Evolutionary conservation across 2,329 filamentous ascomycete genomes (phyloP), one percentile per base, ranked within the genome.

Genomic region (Pseudogymnoascus sp.): DNA sequence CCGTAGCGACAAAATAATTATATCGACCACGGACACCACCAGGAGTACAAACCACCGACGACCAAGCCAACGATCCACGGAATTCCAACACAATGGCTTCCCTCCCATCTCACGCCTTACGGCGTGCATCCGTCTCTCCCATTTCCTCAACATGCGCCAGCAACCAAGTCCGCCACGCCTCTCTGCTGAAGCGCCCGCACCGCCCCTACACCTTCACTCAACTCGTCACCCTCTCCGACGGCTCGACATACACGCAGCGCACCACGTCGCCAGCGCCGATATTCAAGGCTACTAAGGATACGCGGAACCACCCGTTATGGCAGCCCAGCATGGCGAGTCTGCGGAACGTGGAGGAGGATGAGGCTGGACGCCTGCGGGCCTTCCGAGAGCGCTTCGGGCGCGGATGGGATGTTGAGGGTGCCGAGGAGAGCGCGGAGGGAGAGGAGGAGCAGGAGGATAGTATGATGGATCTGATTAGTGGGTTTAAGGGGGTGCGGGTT

Each of bases 151-250:
- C 41, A 9, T 30, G 33, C 28, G 45, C 25, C 41, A 42, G 39
- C 7, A 25, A 49, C 16, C 70, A 72, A 67, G 62, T 67, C 55
- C 88, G 92, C 64, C 85, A 91, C 73, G 94, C 94, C 60, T 92
- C 90, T 23, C 89, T 96, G 66, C 84, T 97, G 72, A 84, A 83
- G 65, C 91, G 94, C 14, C 92, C 92, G n/a, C 89, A 92, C 72
- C 86, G 92, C 5, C 93, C 94, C 42, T 97, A 97, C 82, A 91
- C 88, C 68, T 97, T 97, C 81, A 97, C 93, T n/a, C 94, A 99
- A 78, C 84, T 99, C 64, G 82, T 99, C 68, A 92, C 92, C 61
- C 88, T 97, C 67, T 91, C 89, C 41, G 94, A 99, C 79, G 94
- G 94, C 69, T 90, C 85, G 71, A 89, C 92, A 64, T 97, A 85